Percentiles rank a stretch among this genome's conserved stretches.
These are phyloP conservation scores for Podila verticillata DNA, from an alignment of 192 early-diverging fungal genomes.

Conservation along the genomic window DNA sequence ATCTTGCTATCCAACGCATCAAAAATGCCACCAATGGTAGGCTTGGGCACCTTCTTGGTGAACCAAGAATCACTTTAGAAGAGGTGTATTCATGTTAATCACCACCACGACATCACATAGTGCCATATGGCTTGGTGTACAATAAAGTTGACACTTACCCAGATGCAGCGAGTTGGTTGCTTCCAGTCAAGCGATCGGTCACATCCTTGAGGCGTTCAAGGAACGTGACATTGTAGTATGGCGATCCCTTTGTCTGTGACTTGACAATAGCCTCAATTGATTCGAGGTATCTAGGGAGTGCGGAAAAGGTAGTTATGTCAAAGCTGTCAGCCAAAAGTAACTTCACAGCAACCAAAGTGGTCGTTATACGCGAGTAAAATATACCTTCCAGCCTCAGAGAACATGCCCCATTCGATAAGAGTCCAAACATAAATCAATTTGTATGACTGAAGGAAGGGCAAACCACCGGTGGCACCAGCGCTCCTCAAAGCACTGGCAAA, in stretches of 20 bases:
- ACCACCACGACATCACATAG: too few relatives aligned
- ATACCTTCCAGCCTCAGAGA: constrained; percentile 70
- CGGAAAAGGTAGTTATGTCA: background rate
- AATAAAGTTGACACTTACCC: constrained; percentile 32
- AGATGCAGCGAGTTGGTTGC: constrained; percentile 29
- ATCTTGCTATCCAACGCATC: constrained; percentile 67
- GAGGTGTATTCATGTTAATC: background rate
- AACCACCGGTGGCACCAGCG: constrained; percentile 53
- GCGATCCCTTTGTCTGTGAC: constrained; percentile 76
- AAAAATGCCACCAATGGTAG: constrained; percentile 65
- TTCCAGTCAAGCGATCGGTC: constrained; percentile 69
- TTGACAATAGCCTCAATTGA: constrained; percentile 78
- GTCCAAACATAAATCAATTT: constrained; percentile 86
- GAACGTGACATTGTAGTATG: constrained; percentile 81
- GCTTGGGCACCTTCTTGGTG: constrained; percentile 62
- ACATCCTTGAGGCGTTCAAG: constrained; percentile 78
- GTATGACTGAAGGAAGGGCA: constrained; percentile 94
- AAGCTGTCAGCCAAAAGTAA: background rate
- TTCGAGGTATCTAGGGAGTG: constrained; percentile 72
- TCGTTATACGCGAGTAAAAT: background rate
- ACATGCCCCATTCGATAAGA: constrained; percentile 82
- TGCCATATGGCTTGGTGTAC: too few relatives aligned
- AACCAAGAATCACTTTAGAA: constrained; percentile 32
- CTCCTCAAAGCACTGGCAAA: constrained; percentile 68
- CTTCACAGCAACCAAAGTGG: background rate